Evolutionary conservation across 306 rosid species (phyloP), one percentile per base, ranked within the genome.

Genomic region (Dryas alaskensis): DNA sequence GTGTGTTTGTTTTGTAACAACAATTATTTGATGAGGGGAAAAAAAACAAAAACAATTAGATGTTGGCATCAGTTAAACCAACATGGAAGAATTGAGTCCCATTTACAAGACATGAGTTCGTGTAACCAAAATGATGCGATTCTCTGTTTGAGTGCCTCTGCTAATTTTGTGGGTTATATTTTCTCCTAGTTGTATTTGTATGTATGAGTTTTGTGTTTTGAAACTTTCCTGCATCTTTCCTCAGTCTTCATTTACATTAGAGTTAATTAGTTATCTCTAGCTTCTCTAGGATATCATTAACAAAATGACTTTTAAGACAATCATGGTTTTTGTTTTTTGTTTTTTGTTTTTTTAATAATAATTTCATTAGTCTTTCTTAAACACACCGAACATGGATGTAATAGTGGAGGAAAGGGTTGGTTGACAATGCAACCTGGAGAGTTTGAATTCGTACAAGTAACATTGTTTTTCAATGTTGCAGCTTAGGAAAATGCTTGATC

Each of bases 401-500:
- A 5, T 42, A 42, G 13, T 11, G 19, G 46, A 54, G 73, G 31
- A 43, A 52, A 43, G 40, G 42, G 27, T 44, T 43, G 11, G 25
- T 8, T 62, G 19, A 19, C 47, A 39, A 39, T n/a, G 2, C 16
- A 16, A 10, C 16, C 16, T 2, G 46, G 31, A 6, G 7, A 58
- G 37, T 37, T 16, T 3, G 6, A 51, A 39, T 16, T 37, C 25
- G 37, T 51, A 2, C 39, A 52, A 37, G 13, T 31, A 67, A 13
- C 60, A 37, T 39, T 44, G 6, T 74, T 69, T 39, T 83, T 75
- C 79, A 70, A 81, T 50, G 72, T 81, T 83, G 81, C 98, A 95
- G 99, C 91, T 90, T 45, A 78, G 96, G 78, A 90, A 80, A 90
- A 90, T 90, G 98, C 99, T 95, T 69, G 99, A 95, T 85, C 93